Evolutionary conservation across 768 basidiomycete species (phyloP).

Genomic region (Russula sp.): DNA sequence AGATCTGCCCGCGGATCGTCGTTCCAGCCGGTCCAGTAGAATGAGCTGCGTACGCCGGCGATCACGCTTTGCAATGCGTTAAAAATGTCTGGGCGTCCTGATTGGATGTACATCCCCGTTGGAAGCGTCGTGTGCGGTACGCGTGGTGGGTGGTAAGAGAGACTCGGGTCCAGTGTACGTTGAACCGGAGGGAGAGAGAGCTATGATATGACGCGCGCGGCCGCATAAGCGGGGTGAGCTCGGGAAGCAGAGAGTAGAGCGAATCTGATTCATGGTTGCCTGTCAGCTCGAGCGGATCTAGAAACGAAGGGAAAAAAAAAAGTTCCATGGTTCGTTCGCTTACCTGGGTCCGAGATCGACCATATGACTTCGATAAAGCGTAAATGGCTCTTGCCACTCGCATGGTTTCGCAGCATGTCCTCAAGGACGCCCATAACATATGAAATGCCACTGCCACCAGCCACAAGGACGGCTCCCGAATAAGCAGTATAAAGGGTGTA

Average conservation of each 20-base stretch:
- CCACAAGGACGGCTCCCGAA: slow-evolving; percentile 53
- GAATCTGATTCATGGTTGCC: slow-evolving; percentile 34
- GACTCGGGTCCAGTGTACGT: too few relatives aligned
- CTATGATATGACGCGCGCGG: too few relatives aligned
- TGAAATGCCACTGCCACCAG: slow-evolving; percentile 62
- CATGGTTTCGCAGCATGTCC: slow-evolving; percentile 46
- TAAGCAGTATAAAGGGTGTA: slow-evolving; percentile 49
- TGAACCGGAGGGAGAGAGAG: too few relatives aligned
- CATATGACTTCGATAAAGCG: slow-evolving; percentile 56
- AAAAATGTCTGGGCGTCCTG: too few relatives aligned
- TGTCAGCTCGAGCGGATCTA: slow-evolving; percentile 22
- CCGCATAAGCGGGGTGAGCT: slow-evolving; percentile 40
- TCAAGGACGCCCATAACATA: slow-evolving; percentile 51
- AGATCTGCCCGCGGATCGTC: too few relatives aligned
- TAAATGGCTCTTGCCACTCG: slow-evolving; percentile 39
- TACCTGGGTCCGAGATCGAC: slow-evolving; percentile 47
- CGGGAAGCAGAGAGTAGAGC: slow-evolving; percentile 41
- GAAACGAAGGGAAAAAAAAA: slow-evolving; percentile 15
- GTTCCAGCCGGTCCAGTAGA: too few relatives aligned
- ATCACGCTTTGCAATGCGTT: too few relatives aligned
- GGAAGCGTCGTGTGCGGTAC: too few relatives aligned
- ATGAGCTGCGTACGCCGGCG: too few relatives aligned
- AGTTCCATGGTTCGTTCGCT: slow-evolving; percentile 17
- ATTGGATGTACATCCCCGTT: too few relatives aligned
- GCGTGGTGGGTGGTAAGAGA: too few relatives aligned